Base-by-base conservation (phyloP, 1,284 basidiomycete species). In the Papiliotrema nemorosa region DNA sequence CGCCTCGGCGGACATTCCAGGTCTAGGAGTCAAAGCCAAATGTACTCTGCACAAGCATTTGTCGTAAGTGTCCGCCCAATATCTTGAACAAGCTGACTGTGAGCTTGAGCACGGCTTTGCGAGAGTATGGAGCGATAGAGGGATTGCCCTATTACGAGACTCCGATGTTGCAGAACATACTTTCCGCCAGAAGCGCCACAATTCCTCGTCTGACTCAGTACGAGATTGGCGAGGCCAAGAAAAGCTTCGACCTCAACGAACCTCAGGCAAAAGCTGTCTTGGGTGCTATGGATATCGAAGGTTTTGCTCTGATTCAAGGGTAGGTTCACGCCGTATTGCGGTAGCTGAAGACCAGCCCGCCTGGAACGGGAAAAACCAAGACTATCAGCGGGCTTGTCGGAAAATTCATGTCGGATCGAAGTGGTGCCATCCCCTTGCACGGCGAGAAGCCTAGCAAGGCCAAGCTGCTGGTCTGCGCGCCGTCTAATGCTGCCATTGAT, bases 401-500 rank as follows among this genome's bases (percentile, higher is more conserved):
- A 35, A 83, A 86, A 6, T 92, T 88, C 67, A 73, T 94, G 34
- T 81, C 85, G 1, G 80, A 77, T 43, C 82, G 86, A 4, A 73
- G 78, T 10, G 77, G 75, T 24, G 72, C 79, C 16, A 80, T 87
- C 65, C 78, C 66, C 16, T 41, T 66, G 29, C 63, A 75, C 34
- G 74, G 76, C 0, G 79, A 82, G 39, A 81, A 81, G 57, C 76
- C 75, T n/a, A 68, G 78, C 2, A 73, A 79, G 2, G 76, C 83
- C 52, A 96, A 96, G 70, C 79, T 98, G 40, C 80, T 99, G 16
- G 79, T 99, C 25, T 98, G 96, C 67, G 96, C 96, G 0, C 96
- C 96, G 1, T 94, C 90, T 78, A 99, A 99, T 71, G 96, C 96
- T 14, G 96, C 96, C 36, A 94, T 99, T 46, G 93, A 99, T 69